These are phyloP conservation scores for Didymella sp. DNA, from an alignment of 2,329 filamentous ascomycete genomes.

Conservation along the genomic window DNA sequence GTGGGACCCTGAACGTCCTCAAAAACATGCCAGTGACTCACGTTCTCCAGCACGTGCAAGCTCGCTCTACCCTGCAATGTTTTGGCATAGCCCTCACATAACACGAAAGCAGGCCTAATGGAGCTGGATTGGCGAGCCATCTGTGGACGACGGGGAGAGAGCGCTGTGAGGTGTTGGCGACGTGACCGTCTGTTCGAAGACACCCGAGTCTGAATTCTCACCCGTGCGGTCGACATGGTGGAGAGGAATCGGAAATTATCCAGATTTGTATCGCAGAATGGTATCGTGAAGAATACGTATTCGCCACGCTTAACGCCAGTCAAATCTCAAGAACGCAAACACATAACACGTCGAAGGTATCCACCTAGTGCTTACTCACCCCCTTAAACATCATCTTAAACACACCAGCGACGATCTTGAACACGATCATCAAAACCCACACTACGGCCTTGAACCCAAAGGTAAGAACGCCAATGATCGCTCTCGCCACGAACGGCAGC, in stretches of 20 bases:
- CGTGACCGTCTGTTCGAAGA: background rate
- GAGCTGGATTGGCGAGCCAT: background rate
- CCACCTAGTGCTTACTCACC: background rate
- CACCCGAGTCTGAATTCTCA: background rate
- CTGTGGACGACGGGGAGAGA: background rate
- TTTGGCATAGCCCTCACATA: too few species aligned
- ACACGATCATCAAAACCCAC: constrained; percentile 50
- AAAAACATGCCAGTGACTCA: too few species aligned
- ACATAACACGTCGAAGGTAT: too few species aligned
- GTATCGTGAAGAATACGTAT: background rate
- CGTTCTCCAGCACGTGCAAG: too few species aligned
- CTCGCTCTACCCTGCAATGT: too few species aligned
- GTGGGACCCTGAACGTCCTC: too few species aligned
- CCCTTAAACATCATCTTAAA: constrained; percentile 46
- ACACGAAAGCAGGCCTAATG: background rate
- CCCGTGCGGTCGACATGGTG: too few species aligned
- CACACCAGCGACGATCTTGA: constrained; percentile 52
- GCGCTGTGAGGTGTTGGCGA: background rate
- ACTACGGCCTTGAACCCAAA: constrained; percentile 54
- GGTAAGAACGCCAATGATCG: constrained; percentile 49
- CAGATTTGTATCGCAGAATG: background rate
- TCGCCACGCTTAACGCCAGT: too few species aligned
- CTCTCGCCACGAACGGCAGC: constrained; percentile 50
- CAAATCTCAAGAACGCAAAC: too few species aligned
- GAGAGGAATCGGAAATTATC: too few species aligned